Evolutionary conservation across 306 rosid genomes (phyloP).

Genomic region (Comarum palustre): DNA sequence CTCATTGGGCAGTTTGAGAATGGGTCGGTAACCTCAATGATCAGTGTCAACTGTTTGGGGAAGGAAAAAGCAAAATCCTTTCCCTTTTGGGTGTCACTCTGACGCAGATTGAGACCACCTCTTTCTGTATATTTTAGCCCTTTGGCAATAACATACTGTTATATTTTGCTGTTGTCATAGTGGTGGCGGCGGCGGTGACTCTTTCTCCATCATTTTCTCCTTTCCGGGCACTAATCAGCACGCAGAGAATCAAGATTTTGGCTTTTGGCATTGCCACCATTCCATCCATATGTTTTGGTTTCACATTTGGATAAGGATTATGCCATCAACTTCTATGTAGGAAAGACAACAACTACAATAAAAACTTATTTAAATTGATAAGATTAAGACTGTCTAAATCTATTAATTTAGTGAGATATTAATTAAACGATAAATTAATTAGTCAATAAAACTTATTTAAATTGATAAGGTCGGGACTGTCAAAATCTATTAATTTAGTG

Average conservation of each 20-base stretch:
- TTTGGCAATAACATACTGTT: not conserved
- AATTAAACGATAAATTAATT: too few relatives aligned
- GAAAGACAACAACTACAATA: not conserved
- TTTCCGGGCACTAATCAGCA: not conserved
- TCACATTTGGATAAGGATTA: not conserved
- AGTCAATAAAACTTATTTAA: too few relatives aligned
- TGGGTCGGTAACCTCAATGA: conserved; percentile 1
- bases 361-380: too few relatives aligned
- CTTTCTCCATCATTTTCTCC: not conserved
- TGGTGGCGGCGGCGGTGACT: not conserved
- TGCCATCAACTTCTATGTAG: not conserved
- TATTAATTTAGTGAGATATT: too few relatives aligned
- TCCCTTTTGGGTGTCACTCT: not conserved
- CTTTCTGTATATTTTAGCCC: not conserved
- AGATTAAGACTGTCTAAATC: too few relatives aligned
- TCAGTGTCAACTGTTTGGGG: conserved; percentile 5
- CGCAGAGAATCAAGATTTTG: conserved; percentile 12
- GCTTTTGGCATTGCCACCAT: conserved; percentile 2
- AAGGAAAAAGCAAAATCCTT: not conserved
- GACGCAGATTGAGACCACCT: not conserved
- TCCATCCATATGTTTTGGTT: not conserved
- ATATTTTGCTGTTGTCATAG: not conserved
- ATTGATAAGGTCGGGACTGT: too few relatives aligned
- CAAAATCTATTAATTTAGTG: too few relatives aligned
- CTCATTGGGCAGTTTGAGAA: conserved; percentile 12